Base-by-base conservation (phyloP, 179 eudicot genomes). In the Patellifolia procumbens region DNA sequence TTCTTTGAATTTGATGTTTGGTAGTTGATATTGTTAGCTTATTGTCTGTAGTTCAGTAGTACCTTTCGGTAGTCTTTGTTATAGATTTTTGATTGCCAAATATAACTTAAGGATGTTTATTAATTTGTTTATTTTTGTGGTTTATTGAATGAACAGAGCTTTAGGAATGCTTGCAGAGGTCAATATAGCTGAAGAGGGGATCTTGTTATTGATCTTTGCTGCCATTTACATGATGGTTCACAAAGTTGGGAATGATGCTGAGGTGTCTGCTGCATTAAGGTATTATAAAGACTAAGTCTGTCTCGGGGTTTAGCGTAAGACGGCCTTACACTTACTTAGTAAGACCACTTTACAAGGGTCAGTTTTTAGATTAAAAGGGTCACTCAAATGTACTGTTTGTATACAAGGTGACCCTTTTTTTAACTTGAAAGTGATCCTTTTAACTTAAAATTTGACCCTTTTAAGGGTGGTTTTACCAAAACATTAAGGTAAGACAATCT, bases 141-240 rank as follows among this genome's bases (percentile, higher is more conserved):
- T 48, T 83, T 56, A 56, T 78, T 86, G 53, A 81, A 76, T 83
- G 80, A 77, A 75, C 89, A 95, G 99, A 59, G 90, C 97, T 74
- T 79, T 95, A 55, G 93, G 83, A 79, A 87, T 76, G 97, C 99
- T 95, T 81, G 89, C 77, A 51, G 85, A 80, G 80, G 85, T 92
- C 79, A 78, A 88, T 81, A 74, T 93, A 80, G 99, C 97, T 65
- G 95, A 93, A 87, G 99, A 95, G 87, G 99, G 97, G 72, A 86
- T 95, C 67, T 78, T 87, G 87, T 89, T 89, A 83, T 78, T 95
- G 85, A 83, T 91, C 65, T 86, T 92, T 83, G 93, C 92, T 79
- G 93, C 90, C 78, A 87, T 86, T 79, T 87, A 89, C 81, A 76
- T 90, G 83, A 89, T 91, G 83, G 84, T 85, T 72, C 73, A 70